A percentile compares a stretch with the other conserved stretches of the same genome.
Conservation (phyloP, 495 filamentous ascomycete species). For the Thozetella sp. region DNA sequence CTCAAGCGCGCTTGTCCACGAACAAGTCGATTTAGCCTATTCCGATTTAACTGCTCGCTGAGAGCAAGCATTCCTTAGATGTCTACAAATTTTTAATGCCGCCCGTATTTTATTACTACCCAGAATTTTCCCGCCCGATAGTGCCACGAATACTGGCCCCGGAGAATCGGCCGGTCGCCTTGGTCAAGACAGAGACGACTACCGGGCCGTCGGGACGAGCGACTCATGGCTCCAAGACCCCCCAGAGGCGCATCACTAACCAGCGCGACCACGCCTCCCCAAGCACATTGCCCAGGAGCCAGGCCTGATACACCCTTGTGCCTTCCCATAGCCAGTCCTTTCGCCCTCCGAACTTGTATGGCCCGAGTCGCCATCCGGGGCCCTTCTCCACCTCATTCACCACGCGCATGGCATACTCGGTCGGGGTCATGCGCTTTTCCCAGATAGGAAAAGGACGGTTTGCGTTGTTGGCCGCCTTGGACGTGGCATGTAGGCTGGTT, state of each 20-base stretch:
- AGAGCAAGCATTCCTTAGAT: no score
- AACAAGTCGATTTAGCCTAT: no score
- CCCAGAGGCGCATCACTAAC: neutral
- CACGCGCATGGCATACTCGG: constrained; percentile 13
- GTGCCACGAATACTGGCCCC: no score
- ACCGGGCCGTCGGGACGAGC: no score
- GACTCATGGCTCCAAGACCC: no score
- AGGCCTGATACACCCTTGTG: neutral
- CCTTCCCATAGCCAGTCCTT: constrained; percentile 4
- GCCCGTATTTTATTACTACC: no score
- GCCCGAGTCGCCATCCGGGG: constrained; percentile 1
- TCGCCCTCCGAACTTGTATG: neutral
- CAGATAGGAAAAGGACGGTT: neutral
- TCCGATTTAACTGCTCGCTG: no score
- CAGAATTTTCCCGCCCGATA: no score
- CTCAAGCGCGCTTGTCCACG: no score
- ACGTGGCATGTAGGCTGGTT: neutral
- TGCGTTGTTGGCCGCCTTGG: neutral
- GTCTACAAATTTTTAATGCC: no score
- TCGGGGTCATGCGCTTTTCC: constrained; percentile 6
- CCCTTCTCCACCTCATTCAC: constrained; percentile 9
- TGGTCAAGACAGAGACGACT: no score
- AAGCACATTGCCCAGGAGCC: neutral
- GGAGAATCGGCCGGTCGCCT: no score
- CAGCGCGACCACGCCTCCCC: neutral